Evolutionary conservation across 2,329 filamentous ascomycete species (phyloP), one percentile per base, ranked within the genome.

Genomic region (Alternaria tenuissima): DNA sequence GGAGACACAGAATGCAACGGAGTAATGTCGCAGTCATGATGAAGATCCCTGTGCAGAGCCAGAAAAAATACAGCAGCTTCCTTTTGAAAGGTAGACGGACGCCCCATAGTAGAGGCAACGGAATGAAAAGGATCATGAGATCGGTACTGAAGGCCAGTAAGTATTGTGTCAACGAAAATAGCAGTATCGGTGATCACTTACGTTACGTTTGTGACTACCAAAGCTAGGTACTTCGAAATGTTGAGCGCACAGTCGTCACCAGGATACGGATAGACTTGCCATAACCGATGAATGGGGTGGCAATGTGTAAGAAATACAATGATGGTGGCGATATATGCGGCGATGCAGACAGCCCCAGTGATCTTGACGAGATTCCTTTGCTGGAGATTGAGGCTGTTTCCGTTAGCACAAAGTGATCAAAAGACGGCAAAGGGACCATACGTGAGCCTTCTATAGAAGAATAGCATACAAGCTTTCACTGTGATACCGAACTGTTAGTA

Each of bases 391-490:
- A 63, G 46, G 16, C 56, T 59, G 39, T 52, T 20, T 18, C 7
- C 38, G 26, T 54, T 43, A 61, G 51, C 51, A 36, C 9, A 20
- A 18, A 32, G 20, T 8, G 14, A 28, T 28, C 12, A 20, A 26
- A 46, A 38, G 18, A 43, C 12, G 34, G 41, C 16, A 20, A 12
- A 20, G 32, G 20, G 24, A 41, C 14, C 61, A 41, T 52, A 62
- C 57, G 62, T 63, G 26, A 59, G 39, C 43, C 60, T 49, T n/a
- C 46, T 49, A 32, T 61, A 58, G 47, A 62, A 63, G 44, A 60
- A 63, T 6, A 63, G 48, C 61, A 63, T 63, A 44, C 61, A 61
- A 41, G 46, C 61, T 48, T 63, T 63, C 20, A 63, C 60, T 62
- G 20, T 9, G 26, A 32, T 36, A 11, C 28, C 18, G 8, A 28